Evolutionary conservation across 441 rosid genomes (phyloP).

Genomic region (Eruca vesicaria): DNA sequence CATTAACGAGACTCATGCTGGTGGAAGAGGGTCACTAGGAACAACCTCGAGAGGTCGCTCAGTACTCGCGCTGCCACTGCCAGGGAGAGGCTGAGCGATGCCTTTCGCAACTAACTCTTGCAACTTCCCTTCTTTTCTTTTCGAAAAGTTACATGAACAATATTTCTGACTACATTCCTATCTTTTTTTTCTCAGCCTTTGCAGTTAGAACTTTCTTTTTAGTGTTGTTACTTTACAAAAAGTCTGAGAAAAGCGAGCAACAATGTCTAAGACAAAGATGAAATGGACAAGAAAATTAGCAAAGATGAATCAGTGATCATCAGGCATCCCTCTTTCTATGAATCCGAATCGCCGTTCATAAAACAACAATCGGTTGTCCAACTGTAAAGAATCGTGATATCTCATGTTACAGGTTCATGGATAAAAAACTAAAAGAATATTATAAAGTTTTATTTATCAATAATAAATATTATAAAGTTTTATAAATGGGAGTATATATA

Average conservation of each 20-base stretch:
- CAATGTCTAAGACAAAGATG: neutral
- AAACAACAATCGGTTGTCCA: no score
- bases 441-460: no score
- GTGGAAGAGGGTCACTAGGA: constrained; percentile 10
- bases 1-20: no score
- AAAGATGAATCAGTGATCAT: neutral
- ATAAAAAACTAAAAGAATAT: no score
- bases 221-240: neutral
- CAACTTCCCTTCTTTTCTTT: neutral
- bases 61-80: constrained; percentile 29
- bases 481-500: no score
- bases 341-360: no score
- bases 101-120: constrained; percentile 10
- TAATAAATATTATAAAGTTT: no score
- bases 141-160: neutral
- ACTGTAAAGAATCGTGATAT: no score
- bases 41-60: constrained; percentile 31
- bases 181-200: neutral
- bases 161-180: neutral
- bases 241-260: neutral
- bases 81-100: constrained; percentile 31
- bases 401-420: no score
- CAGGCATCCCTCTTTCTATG: constrained; percentile 31
- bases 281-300: neutral
- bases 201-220: neutral